Evolutionary conservation across 2,329 filamentous ascomycete species (phyloP), one percentile per base, ranked within the genome.

Genomic region (Huntiella decipiens): DNA sequence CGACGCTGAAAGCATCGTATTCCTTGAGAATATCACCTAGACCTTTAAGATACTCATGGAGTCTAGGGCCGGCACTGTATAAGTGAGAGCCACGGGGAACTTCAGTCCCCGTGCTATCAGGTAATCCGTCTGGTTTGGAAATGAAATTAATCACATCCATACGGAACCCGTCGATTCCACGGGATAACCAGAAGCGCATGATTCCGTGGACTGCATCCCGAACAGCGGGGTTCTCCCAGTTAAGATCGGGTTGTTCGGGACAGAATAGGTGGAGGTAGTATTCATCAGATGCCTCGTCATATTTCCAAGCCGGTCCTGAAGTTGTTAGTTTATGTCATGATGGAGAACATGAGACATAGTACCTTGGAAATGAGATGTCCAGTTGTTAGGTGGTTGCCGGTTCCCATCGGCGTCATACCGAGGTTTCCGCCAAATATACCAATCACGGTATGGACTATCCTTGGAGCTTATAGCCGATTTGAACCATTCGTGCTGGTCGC

Each of bases 151-250:
- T 77, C 37, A 77, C 74, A 52, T 80, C 75, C 61, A 79, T 70
- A 34, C 76, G 67, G 62, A 79, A 81, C 3, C 77, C 77, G 48
- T 77, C 71, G 0, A 73, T 70, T 2, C 79, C 79, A 35, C 72
- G 71, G 51, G 81, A 66, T 2, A 85, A 68, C 81, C 81, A 86
- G 60, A 85, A 86, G 16, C 70, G 68, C 66, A 83, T 78, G 16
- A 77, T 68, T 36, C 77, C 66, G 56, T 83, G 77, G 2, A 82
- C 75, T 2, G 76, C 77, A 46, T 70, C 61, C 32, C 79, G 70
- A 3, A 82, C 74, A 1, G 68, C 68, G 0, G 67, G 66, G 53
- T 79, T 78, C 56, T 84, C 77, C 80, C 80, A 86, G 61, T 86
- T 86, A 36, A 87, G 68, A 52, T 86, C 82, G 0, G 82, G 81